Evolutionary conservation across 768 basidiomycete species (phyloP), one percentile per base, ranked within the genome.

Genomic region (Collybia mongolica): DNA sequence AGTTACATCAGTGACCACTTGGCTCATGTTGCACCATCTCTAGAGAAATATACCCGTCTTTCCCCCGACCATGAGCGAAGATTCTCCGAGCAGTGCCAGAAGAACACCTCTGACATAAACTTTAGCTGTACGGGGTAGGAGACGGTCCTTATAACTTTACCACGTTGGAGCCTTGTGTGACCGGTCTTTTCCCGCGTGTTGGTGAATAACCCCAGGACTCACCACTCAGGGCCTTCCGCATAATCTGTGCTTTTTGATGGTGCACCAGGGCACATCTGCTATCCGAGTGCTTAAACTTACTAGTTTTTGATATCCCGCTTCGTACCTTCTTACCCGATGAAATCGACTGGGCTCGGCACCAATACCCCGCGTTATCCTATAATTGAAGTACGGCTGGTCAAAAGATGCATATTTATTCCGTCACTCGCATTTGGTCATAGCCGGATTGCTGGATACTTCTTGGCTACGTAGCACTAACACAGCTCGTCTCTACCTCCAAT

Each of bases 401-500:
- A 32, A 9, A 32, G 32, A 32, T 32, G 32, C 32, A 32, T 32
- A 32, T 11, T 11, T 32, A 32, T 32, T 32, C 32, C 18, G 40
- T 41, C 40, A 20, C 40, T 9, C 6, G 9, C 20, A 14, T 15
- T 41, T 41, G 14, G 6, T 41, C 24, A 11, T 41, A 14, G 5
- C 40, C 5, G 17, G 7, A 26, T 6, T 19, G 32, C 24, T 41
- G 24, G 9, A 12, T 6, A 12, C 32, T 32, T 32, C 32, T 32
- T n/a, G 14, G 5, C n/a, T 23, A 19, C 15, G 6, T 29, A 38
- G 32, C 17, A 38, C 19, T 23, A 11, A n/a, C 29, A 29, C 17
- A 26, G 19, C 39, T 39, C 47, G 40, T 17, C 40, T 41, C 6
- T 59, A 54, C 48, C 54, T 14, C 41, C 55, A 41, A 60, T 63